Evolutionary conservation across 129 eudicot species (phyloP).

Genomic region (Arctium minus): DNA sequence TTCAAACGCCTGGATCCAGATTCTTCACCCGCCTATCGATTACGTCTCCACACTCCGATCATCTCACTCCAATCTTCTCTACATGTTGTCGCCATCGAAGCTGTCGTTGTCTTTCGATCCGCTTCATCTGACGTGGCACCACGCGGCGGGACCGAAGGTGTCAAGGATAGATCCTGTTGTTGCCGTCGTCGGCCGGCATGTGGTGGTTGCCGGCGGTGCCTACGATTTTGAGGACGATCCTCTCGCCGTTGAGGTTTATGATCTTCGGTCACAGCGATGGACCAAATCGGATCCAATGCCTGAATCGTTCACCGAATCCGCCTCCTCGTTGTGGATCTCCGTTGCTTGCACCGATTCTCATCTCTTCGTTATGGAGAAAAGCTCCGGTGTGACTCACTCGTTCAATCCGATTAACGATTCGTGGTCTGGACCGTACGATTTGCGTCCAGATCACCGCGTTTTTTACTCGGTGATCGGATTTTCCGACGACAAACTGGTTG

Average conservation of each 20-base stretch:
- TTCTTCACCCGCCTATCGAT: slow-evolving; percentile 25
- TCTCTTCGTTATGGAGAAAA: slow-evolving; percentile 40
- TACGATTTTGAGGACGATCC: slow-evolving; percentile 56
- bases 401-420: slow-evolving; percentile 26
- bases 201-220: slow-evolving; percentile 59
- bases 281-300: slow-evolving; percentile 54
- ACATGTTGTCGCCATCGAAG: slow-evolving; percentile 36
- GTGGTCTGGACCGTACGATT: slow-evolving; percentile 45
- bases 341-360: slow-evolving; percentile 18
- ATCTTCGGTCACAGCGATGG: slow-evolving; percentile 31
- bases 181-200: slow-evolving; percentile 39
- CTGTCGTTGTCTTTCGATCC: slow-evolving; percentile 56
- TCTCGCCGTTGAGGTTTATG: slow-evolving; percentile 60
- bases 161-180: slow-evolving; percentile 64
- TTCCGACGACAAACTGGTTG: slow-evolving; percentile 19
- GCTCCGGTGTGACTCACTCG: slow-evolving; percentile 39
- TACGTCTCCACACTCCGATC: slow-evolving; percentile 44
- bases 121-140: slow-evolving; percentile 56
- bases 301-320: slow-evolving; percentile 27
- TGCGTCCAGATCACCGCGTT: slow-evolving; percentile 35
- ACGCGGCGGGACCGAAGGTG: slow-evolving; percentile 37
- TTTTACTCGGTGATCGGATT: slow-evolving; percentile 35
- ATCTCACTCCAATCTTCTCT: slow-evolving; percentile 46
- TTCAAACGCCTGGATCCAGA: slow-evolving; percentile 48
- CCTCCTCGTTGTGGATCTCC: slow-evolving; percentile 54